Evolutionary conservation across 495 filamentous ascomycete genomes (phyloP), one percentile per base, ranked within the genome.

Genomic region (Elasticomyces elasticus): DNA sequence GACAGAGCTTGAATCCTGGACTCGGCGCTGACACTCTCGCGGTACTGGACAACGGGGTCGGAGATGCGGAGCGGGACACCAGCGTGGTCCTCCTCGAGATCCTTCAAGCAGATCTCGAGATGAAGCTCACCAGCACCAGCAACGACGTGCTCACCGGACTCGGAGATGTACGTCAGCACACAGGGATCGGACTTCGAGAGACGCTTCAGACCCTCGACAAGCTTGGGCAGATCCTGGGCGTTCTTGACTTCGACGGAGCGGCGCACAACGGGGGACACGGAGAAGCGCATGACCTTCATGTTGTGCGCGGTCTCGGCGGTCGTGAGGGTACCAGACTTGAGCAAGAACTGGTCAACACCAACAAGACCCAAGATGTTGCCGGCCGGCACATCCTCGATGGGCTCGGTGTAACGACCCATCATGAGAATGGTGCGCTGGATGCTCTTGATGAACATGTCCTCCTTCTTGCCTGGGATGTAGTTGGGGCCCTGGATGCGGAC

Each of bases 251-350:
- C 89, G 63, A 99, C 92, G 71, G 94, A 95, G 61, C 92, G 91
- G 75, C 82, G 92, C 62, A 99, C 94, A 74, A 99, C 92, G 69
- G 92, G 92, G 37, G 92, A 97, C 69, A 99, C 92, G 66, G 92
- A 99, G 86, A 99, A 99, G 78, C 94, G 95, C 92, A 99, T 99
- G 75, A 99, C 92, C 84, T 97, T 99, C 62, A 99, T 75, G 82
- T 99, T 99, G 85, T 99, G 92, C 65, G 92, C 92, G 56, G 90
- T 91, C 58, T 99, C 92, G 66, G 81, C 82, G 68, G 94, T 99
- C 72, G 89, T 94, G 60, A 99, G 83, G 62, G 92, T 99, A 82
- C 92, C 92, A 68, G 92, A 97, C 84, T 99, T 99, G 80, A 99
- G 88, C 76, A 99, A 77, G 86, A 99, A 99, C 80, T 99, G 92